These are phyloP conservation scores for Calonectria pauciramosa DNA, from an alignment of 2,329 filamentous ascomycete species.

Conservation along the genomic window DNA sequence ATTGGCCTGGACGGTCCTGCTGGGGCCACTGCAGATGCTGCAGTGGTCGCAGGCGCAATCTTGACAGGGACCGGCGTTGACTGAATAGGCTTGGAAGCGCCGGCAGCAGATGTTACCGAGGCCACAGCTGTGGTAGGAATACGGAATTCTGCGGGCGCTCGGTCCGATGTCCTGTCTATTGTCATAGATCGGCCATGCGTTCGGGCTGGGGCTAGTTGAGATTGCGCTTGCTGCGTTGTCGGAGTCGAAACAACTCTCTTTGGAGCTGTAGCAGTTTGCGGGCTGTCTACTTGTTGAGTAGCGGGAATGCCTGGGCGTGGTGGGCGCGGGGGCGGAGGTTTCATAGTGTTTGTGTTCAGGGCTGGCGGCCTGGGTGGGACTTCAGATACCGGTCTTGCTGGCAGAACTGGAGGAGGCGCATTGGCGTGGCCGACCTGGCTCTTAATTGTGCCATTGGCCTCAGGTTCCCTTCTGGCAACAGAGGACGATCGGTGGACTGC, in stretches of 20 bases:
- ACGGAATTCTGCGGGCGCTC: conserved; percentile 40
- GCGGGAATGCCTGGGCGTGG: conserved; percentile 54
- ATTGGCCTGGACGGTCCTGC: conserved; percentile 13
- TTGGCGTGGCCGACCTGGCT: conserved; percentile 54
- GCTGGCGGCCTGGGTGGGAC: conserved; percentile 33
- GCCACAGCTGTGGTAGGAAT: conserved; percentile 36
- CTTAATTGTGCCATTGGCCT: conserved; percentile 56
- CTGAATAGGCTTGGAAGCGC: conserved; percentile 38
- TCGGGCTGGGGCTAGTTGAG: conserved; percentile 48
- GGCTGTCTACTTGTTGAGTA: conserved; percentile 33
- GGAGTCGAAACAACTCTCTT: conserved; percentile 51
- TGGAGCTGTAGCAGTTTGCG: conserved; percentile 40
- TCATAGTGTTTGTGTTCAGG: conserved; percentile 35
- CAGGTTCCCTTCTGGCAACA: conserved; percentile 59
- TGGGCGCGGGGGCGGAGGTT: conserved; percentile 60
- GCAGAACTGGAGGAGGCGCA: conserved; percentile 63
- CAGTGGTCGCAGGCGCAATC: conserved; percentile 52
- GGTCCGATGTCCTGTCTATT: conserved; percentile 53
- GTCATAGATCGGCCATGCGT: conserved; percentile 50
- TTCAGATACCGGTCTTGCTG: conserved; percentile 59
- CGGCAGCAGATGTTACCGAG: conserved; percentile 28
- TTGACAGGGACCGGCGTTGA: conserved; percentile 34
- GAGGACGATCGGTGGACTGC: conserved; percentile 65
- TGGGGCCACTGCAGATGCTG: conserved; percentile 38
- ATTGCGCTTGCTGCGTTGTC: conserved; percentile 46